A percentile compares a stretch with the other conserved stretches of the same genome.
These are phyloP conservation scores for Phytopythium boreale DNA, from an alignment of 352 stramenopile species.

Conservation along the genomic window DNA sequence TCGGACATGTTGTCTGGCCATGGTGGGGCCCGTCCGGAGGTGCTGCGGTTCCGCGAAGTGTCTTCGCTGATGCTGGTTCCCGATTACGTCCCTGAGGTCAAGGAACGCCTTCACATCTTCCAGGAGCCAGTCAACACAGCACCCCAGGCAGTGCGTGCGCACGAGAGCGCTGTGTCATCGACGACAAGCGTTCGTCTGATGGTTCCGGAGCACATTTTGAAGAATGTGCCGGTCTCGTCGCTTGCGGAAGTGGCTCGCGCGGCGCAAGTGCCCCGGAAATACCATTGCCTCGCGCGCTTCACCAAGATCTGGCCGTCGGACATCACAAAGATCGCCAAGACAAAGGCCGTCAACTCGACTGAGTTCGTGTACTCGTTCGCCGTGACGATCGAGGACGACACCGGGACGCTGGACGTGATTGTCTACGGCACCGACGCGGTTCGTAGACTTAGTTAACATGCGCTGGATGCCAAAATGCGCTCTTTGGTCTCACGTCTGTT, in stretches of 20 bases:
- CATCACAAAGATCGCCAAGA: slow-evolving; percentile 49
- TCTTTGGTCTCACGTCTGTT: slow-evolving; percentile 1
- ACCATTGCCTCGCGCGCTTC: slow-evolving; percentile 53
- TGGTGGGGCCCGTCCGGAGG: background rate
- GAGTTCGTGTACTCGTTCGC: slow-evolving; percentile 73
- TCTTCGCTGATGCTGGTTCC: slow-evolving; percentile 64
- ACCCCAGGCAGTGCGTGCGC: background rate
- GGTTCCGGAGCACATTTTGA: slow-evolving; percentile 43
- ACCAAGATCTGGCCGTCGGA: slow-evolving; percentile 42
- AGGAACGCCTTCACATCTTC: slow-evolving; percentile 8
- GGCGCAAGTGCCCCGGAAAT: slow-evolving; percentile 49
- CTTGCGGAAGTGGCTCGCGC: slow-evolving; percentile 30
- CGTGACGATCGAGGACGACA: slow-evolving; percentile 46
- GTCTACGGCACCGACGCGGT: slow-evolving; percentile 71
- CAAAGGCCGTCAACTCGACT: slow-evolving; percentile 13
- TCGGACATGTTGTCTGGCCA: slow-evolving; percentile 21
- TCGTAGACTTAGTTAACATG: slow-evolving; percentile 10
- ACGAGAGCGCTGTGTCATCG: no score
- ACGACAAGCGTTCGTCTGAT: slow-evolving; percentile 18
- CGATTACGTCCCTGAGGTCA: slow-evolving; percentile 40
- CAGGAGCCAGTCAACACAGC: background rate
- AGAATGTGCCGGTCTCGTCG: slow-evolving; percentile 41
- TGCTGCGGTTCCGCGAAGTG: slow-evolving; percentile 66
- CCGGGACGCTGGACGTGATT: slow-evolving; percentile 55
- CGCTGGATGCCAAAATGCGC: background rate